Evolutionary conservation across 208 protist species (phyloP), one percentile per base, ranked within the genome.

Genomic region (Lotmaria passim): DNA sequence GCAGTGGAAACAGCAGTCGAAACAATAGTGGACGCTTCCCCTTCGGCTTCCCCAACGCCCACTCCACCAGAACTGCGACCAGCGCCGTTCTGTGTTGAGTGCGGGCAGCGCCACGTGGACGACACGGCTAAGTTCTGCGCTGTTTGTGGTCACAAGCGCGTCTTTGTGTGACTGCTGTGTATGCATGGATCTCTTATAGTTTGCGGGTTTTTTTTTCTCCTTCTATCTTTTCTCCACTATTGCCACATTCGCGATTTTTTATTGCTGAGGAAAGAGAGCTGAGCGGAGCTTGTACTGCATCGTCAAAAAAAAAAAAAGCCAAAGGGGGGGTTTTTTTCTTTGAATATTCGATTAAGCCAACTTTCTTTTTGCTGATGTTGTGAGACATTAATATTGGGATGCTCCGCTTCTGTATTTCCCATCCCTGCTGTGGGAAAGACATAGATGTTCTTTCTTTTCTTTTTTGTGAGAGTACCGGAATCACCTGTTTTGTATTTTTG

Each of bases 41-140:
- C 38, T 61, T 23, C 56, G 19, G 7, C 17, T 14, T 28, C 38
- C 10, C 14, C 38, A 15, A 6, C 47, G 2, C 5, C 51, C 38
- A 2, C 51, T 23, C 19, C 38, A 11, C 57, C 39, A 24, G 47
- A 64, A 34, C 47, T 23, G 7, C 58, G 48, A 3, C 57, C 65
- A 4, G 70, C 50, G 30, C 79, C 73, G 24, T 85, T 85, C 69
- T 85, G 83, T 24, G 78, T 70, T 17, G 66, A 85, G 57, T 94
- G 91, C 55, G 86, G 91, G 4, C 73, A 90, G 64, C 64, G 68
- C 7, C 85, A 96, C 65, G 58, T 93, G 55, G 74, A 89, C 39
- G 82, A 87, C 15, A 63, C 60, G 12, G 87, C 84, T 1, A 93
- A 93, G 61, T 96, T 94, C 72, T 96, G 91, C 70, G 88, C 86